phyloP scores from a whole-genome alignment of 2,329 filamentous ascomycete genomes.

The Pseudogymnoascus sp. region DNA sequence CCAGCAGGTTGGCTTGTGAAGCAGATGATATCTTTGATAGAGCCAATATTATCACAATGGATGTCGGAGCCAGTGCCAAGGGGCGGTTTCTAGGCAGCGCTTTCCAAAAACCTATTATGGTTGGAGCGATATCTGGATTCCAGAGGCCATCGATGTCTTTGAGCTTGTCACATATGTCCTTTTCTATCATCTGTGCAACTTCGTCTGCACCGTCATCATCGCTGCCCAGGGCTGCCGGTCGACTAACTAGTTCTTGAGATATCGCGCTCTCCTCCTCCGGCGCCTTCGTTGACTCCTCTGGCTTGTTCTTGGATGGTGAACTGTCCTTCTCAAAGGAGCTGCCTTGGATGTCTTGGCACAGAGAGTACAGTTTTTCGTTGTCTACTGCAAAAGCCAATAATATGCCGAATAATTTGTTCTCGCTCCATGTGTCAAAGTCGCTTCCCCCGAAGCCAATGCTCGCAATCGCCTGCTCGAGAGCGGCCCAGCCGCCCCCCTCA shows the following conservation, averaged over 20 bases:
- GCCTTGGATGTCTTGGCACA: conserved; percentile 47
- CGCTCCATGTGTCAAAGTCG: conserved; percentile 60
- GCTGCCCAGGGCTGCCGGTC: background rate
- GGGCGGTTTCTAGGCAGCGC: conserved; percentile 45
- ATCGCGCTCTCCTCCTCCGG: background rate
- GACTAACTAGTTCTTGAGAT: background rate
- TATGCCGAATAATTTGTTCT: conserved; percentile 70
- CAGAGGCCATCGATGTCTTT: conserved; percentile 44
- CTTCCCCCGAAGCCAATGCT: conserved; percentile 57
- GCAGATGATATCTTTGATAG: conserved; percentile 43
- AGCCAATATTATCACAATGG: conserved; percentile 50
- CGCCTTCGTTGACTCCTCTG: background rate
- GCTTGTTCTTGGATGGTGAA: background rate
- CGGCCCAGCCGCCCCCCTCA: conserved; percentile 69
- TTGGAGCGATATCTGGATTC: conserved; percentile 55
- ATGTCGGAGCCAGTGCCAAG: conserved; percentile 42
- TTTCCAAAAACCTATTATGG: conserved; percentile 56
- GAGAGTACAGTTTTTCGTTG: conserved; percentile 62
- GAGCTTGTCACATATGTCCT: conserved; percentile 41
- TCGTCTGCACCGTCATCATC: conserved; percentile 19
- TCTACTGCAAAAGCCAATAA: conserved; percentile 74
- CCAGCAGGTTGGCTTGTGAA: conserved; percentile 61
- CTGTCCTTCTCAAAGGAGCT: background rate
- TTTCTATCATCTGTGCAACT: conserved; percentile 23
- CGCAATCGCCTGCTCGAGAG: conserved; percentile 63